Evolutionary conservation across 179 eudicot species (phyloP), one percentile per base, ranked within the genome.

Genomic region (Spinacia oleracea): DNA sequence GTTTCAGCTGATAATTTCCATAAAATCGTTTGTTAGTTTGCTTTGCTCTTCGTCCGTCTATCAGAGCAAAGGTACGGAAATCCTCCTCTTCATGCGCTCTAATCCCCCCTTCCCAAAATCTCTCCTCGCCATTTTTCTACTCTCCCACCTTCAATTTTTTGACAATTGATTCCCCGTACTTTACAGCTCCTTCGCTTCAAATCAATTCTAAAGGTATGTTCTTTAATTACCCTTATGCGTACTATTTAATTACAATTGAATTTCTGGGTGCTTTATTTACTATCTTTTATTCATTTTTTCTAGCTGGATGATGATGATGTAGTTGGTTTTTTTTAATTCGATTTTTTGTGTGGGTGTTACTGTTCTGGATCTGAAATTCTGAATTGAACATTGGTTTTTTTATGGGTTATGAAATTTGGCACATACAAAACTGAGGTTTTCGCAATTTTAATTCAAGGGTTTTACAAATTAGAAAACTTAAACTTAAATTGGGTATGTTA

Each of bases 41-140:
- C n/a, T n/a, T n/a, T n/a, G n/a, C n/a, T n/a, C n/a, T n/a, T n/a
- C n/a, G n/a, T n/a, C n/a, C n/a, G n/a, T n/a, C n/a, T n/a, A n/a
- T n/a, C 25, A 38, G 23, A 9, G 78, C 10, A 43, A 74, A 40
- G 38, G 46, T 78, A n/a, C n/a, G n/a, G n/a, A n/a, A 78, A 78
- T 63, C 58, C 69, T 84, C 27, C 56, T 79, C 50, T 69, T 63
- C 72, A 81, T 83, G 81, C 86, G 79, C 83, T 53, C 74, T 83
- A 81, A 80, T 72, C 77, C 82, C 69, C 78, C 76, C 29, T 4
- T 29, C 32, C 45, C 42, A 40, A 69, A 56, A 32, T 53, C 29
- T 11, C 34, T 64, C 56, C 86, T 81, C 81, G 84, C 84, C 84
- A 78, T 73, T 78, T 78, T 56, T 18, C 60, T 45, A 46, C 60